Evolutionary conservation across 768 basidiomycete species (phyloP).

Genomic region (Lentinus tigrinus): DNA sequence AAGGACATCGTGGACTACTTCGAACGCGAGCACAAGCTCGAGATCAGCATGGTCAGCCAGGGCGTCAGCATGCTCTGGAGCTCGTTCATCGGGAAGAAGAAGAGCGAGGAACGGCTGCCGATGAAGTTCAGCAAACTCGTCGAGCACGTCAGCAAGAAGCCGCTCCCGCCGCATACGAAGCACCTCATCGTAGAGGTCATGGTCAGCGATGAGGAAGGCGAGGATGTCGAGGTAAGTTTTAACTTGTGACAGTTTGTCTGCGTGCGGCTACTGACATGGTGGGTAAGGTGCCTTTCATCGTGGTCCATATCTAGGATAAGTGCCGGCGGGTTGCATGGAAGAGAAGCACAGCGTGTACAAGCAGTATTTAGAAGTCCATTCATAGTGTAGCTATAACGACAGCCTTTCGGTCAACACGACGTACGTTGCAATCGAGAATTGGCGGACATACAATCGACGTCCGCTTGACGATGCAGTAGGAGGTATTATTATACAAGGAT

Average conservation of each 20-base stretch:
- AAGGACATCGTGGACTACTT: constrained; percentile 85
- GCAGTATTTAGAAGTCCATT: constrained; percentile 13
- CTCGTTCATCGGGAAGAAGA: constrained; percentile 88
- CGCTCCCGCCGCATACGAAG: constrained; percentile 78
- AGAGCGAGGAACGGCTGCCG: constrained; percentile 85
- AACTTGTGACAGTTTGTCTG: too few species aligned
- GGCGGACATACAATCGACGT: too few species aligned
- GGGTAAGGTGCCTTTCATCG: constrained; percentile 76
- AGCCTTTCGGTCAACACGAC: background rate
- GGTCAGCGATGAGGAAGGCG: constrained; percentile 87
- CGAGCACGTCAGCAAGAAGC: constrained; percentile 93
- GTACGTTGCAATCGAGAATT: too few species aligned
- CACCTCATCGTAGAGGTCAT: constrained; percentile 92
- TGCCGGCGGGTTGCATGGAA: background rate
- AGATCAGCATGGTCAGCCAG: constrained; percentile 93
- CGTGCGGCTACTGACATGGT: background rate
- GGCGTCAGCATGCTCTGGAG: constrained; percentile 99
- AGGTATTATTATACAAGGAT: too few species aligned
- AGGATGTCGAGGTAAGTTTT: constrained; percentile 84
- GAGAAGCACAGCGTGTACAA: constrained; percentile 3
- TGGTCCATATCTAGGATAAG: constrained; percentile 65
- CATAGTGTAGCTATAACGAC: constrained; percentile 15
- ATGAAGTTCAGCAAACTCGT: constrained; percentile 92
- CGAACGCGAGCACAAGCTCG: constrained; percentile 78
- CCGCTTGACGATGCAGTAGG: too few species aligned